Conservation (phyloP, 2,329 filamentous ascomycete genomes). For the Alternaria sp. region DNA sequence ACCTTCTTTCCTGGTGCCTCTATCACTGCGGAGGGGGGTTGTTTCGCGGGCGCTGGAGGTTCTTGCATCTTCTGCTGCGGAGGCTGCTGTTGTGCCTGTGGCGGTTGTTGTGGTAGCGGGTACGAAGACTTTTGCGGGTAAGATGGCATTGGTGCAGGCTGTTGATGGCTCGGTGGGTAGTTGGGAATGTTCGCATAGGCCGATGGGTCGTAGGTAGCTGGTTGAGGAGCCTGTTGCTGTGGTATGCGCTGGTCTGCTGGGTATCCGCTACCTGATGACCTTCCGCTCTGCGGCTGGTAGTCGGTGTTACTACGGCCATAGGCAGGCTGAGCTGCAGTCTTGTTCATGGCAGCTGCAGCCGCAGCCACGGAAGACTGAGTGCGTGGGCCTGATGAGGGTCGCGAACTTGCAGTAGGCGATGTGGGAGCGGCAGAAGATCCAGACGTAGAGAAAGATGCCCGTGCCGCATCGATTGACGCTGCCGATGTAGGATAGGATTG, state of each 20-base stretch:
- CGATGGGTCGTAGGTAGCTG: slow-evolving; percentile 77
- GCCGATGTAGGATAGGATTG: slow-evolving; percentile 53
- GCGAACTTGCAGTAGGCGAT: slow-evolving; percentile 57
- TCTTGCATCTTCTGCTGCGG: slow-evolving; percentile 48
- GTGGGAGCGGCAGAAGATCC: slow-evolving; percentile 52
- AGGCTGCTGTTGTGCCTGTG: slow-evolving; percentile 61
- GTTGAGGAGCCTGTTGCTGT: slow-evolving; percentile 57
- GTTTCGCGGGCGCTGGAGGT: slow-evolving; percentile 41
- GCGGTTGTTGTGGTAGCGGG: slow-evolving; percentile 53
- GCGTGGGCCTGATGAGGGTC: slow-evolving; percentile 58
- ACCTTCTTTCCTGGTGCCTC: slow-evolving; percentile 61
- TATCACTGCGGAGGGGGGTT: slow-evolving; percentile 43
- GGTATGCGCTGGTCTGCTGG: slow-evolving; percentile 52
- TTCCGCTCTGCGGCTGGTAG: slow-evolving; percentile 45
- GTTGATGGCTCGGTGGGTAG: slow-evolving; percentile 47
- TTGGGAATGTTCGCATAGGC: slow-evolving; percentile 69
- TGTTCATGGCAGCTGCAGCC: slow-evolving; percentile 58
- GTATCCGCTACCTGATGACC: slow-evolving; percentile 48
- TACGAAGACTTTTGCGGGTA: slow-evolving; percentile 49
- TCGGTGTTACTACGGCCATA: slow-evolving; percentile 59
- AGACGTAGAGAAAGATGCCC: slow-evolving; percentile 54
- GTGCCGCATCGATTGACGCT: slow-evolving; percentile 59
- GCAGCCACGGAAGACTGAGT: slow-evolving; percentile 59
- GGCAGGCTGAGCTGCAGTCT: slow-evolving; percentile 51
- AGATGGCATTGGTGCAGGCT: slow-evolving; percentile 38